Conservation (phyloP, 2,329 filamentous ascomycete species). For the Seiridium unicorne region DNA sequence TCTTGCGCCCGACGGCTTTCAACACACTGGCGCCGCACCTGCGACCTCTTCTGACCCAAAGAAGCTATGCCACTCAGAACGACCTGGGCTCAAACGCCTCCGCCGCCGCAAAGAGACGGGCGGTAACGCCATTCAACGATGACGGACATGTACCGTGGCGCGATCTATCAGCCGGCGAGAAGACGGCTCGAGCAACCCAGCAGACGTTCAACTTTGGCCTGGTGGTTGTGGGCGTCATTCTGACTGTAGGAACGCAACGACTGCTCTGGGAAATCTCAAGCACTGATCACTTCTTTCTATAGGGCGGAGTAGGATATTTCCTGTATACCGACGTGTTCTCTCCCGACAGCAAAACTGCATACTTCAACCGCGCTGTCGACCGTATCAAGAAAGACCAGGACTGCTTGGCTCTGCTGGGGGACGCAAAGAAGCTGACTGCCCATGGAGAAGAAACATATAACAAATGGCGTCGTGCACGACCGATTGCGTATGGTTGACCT, state of each 20-base stretch:
- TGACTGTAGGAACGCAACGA: conserved; percentile 49
- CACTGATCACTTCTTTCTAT: conserved; percentile 4
- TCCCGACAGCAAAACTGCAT: conserved; percentile 77
- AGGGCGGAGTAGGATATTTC: conserved; percentile 77
- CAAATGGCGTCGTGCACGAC: conserved; percentile 72
- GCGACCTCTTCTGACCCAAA: conserved; percentile 36
- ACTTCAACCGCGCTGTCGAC: conserved; percentile 85
- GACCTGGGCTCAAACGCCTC: conserved; percentile 31
- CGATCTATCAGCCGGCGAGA: conserved; percentile 72
- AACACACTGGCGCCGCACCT: conserved; percentile 25
- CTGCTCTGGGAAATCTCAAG: not conserved
- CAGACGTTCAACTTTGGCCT: conserved; percentile 87
- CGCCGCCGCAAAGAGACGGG: conserved; percentile 55
- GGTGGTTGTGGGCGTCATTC: conserved; percentile 68
- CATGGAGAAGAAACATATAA: conserved; percentile 79
- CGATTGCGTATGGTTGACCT: conserved; percentile 49
- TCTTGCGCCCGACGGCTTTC: conserved; percentile 34
- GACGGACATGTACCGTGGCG: conserved; percentile 80
- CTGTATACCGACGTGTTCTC: conserved; percentile 83
- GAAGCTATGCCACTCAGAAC: conserved; percentile 60
- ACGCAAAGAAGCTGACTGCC: conserved; percentile 71
- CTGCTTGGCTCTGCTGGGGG: conserved; percentile 73
- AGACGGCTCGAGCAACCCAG: conserved; percentile 80
- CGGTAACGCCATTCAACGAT: conserved; percentile 83
- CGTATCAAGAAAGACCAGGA: conserved; percentile 71